phyloP scores from a whole-genome alignment of 1,139 yeast genomes.

The Casaregolazyma lundiana region DNA sequence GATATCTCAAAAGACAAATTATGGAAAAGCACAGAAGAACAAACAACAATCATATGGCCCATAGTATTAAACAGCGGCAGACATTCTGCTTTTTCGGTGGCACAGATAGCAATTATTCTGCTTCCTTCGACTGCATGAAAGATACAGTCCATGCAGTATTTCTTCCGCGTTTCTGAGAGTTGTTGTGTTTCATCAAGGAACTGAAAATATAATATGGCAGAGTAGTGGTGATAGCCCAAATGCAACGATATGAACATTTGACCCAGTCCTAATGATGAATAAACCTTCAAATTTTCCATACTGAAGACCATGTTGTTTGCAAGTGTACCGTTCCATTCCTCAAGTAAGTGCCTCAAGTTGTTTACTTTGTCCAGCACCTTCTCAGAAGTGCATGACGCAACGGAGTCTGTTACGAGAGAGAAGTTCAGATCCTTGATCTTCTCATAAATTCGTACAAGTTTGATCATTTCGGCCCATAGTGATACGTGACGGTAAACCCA shows the following conservation, averaged over 20 bases:
- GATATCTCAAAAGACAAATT: constrained; percentile 4
- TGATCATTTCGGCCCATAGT: constrained; percentile 11
- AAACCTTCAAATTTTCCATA: constrained; percentile 3
- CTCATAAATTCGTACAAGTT: constrained; percentile 8
- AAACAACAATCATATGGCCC: constrained; percentile 11
- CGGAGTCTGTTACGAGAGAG: constrained; percentile 2
- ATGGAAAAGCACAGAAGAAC: constrained; percentile 10
- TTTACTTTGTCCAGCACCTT: not conserved
- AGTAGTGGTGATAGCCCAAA: constrained; percentile 11
- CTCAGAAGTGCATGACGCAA: constrained; percentile 3
- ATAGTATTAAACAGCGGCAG: constrained; percentile 10
- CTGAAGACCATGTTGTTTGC: constrained; percentile 3
- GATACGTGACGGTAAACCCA: constrained; percentile 3
- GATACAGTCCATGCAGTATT: constrained; percentile 5
- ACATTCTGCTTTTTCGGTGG: constrained; percentile 4
- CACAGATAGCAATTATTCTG: constrained; percentile 2
- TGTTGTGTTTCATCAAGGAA: constrained; percentile 11
- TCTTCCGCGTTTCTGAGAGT: not conserved
- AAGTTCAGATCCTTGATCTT: constrained; percentile 8
- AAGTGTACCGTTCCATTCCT: constrained; percentile 2
- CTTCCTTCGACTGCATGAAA: constrained; percentile 8
- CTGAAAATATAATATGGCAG: constrained; percentile 10
- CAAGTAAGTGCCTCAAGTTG: not conserved
- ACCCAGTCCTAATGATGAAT: constrained; percentile 6
- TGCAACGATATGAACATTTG: constrained; percentile 9